A percentile compares a stretch with the other conserved stretches of the same genome.
These are phyloP conservation scores for Lentinula detonsa DNA, from an alignment of 768 basidiomycete genomes.

Conservation along the genomic window DNA sequence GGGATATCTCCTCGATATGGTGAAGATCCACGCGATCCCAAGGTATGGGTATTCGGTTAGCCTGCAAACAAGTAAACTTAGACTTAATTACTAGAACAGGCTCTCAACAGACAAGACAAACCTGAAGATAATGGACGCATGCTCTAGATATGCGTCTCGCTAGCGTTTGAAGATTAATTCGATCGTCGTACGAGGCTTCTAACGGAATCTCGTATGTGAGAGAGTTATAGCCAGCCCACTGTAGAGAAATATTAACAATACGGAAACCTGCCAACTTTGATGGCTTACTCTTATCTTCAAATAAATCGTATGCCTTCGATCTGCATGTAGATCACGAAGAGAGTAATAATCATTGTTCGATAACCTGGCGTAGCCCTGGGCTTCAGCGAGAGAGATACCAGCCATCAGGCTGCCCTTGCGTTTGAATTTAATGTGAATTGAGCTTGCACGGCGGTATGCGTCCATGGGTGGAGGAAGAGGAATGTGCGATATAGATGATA, in stretches of 20 bases:
- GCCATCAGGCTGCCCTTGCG: slow-evolving; percentile 61
- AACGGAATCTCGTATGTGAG: slow-evolving; percentile 73
- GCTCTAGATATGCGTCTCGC: slow-evolving; percentile 65
- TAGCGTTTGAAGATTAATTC: slow-evolving; percentile 59
- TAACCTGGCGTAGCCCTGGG: slow-evolving; percentile 56
- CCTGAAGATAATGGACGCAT: slow-evolving; percentile 73
- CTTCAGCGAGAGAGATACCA: slow-evolving; percentile 64
- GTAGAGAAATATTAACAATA: not conserved
- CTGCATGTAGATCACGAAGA: slow-evolving; percentile 60
- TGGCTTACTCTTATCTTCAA: slow-evolving; percentile 54
- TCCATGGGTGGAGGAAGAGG: slow-evolving; percentile 31
- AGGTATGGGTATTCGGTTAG: slow-evolving; percentile 62
- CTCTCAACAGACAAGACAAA: slow-evolving; percentile 16
- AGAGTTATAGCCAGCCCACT: slow-evolving; percentile 70
- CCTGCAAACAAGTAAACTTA: slow-evolving; percentile 29
- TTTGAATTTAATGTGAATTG: slow-evolving; percentile 63
- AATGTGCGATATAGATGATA: slow-evolving; percentile 31
- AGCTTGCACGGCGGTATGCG: slow-evolving; percentile 41
- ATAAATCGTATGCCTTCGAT: slow-evolving; percentile 50
- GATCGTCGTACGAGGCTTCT: slow-evolving; percentile 53
- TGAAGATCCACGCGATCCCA: slow-evolving; percentile 67
- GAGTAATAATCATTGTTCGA: slow-evolving; percentile 60
- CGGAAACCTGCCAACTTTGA: not conserved
- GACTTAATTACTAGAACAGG: not conserved
- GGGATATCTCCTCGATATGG: slow-evolving; percentile 62